A percentile compares a stretch with the other conserved stretches of the same genome.
Evolutionary conservation across 345 rosid species (phyloP).

Genomic region (Acer yangbiense): DNA sequence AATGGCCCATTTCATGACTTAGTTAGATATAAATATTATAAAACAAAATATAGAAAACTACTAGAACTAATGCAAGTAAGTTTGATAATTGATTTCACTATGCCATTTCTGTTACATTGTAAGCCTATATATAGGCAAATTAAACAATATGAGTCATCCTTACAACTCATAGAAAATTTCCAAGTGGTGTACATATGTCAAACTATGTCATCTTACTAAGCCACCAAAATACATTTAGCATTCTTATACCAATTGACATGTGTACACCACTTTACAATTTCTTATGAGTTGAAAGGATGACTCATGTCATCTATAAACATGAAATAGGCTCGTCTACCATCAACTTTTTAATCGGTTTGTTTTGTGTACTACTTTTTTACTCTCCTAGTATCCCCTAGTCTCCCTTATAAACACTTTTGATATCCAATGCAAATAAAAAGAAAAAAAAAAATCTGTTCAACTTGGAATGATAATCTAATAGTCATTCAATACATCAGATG

Average conservation of each 20-base stretch:
- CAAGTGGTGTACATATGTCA: background rate
- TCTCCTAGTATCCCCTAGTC: background rate
- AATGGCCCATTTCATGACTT: constrained; percentile 33
- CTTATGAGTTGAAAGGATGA: background rate
- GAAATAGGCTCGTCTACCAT: no score
- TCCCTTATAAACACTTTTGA: background rate
- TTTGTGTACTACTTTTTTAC: background rate
- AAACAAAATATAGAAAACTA: background rate
- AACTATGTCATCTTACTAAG: background rate
- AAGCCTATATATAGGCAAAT: background rate
- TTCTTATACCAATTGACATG: background rate
- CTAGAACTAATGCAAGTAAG: background rate
- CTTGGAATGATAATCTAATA: constrained; percentile 10
- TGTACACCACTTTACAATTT: background rate
- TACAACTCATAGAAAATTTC: background rate
- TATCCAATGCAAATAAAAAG: background rate
- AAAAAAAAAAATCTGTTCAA: background rate
- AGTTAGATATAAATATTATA: constrained; percentile 30
- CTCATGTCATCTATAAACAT: background rate
- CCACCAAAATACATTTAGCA: background rate
- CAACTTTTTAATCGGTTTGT: background rate
- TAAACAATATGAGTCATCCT: background rate
- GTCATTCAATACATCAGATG: background rate
- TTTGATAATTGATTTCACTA: background rate
- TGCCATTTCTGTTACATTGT: background rate